Evolutionary conservation across 805 yeast species (phyloP).

Genomic region (Debaryomyces prosopidis): DNA sequence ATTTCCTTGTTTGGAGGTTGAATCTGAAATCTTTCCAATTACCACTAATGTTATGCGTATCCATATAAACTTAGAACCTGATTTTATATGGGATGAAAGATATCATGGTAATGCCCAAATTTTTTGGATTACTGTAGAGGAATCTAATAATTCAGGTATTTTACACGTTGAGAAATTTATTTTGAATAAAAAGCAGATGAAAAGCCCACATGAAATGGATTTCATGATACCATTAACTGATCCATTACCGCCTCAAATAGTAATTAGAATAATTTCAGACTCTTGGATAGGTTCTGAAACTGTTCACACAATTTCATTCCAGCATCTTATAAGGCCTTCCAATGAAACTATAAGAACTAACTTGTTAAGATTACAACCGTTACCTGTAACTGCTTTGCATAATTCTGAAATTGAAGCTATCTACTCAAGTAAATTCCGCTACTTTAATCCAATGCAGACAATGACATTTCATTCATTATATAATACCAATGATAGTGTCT

Average conservation of each 20-base stretch:
- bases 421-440: conserved; percentile 67
- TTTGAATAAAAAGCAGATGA: conserved; percentile 57
- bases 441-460: conserved; percentile 98
- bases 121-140: conserved; percentile 93
- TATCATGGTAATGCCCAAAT: conserved; percentile 81
- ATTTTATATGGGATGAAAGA: conserved; percentile 82
- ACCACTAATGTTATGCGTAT: conserved; percentile 84
- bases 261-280: conserved; percentile 78
- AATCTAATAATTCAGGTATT: conserved; percentile 69
- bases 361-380: conserved; percentile 76
- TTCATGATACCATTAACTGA: conserved; percentile 90
- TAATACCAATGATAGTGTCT: conserved; percentile 73
- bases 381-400: conserved; percentile 80
- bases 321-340: conserved; percentile 84
- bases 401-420: conserved; percentile 65
- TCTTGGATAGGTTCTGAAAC: conserved; percentile 88
- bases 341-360: conserved; percentile 86
- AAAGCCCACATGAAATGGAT: conserved; percentile 68
- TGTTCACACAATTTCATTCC: conserved; percentile 76
- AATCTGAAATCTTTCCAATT: conserved; percentile 85
- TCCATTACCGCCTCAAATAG: conserved; percentile 87
- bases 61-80: conserved; percentile 67
- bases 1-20: conserved; percentile 75
- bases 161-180: conserved; percentile 83
- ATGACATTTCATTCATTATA: conserved; percentile 92